These are phyloP conservation scores for Suillus cothurnatus DNA, from an alignment of 768 basidiomycete species.

Conservation along the genomic window DNA sequence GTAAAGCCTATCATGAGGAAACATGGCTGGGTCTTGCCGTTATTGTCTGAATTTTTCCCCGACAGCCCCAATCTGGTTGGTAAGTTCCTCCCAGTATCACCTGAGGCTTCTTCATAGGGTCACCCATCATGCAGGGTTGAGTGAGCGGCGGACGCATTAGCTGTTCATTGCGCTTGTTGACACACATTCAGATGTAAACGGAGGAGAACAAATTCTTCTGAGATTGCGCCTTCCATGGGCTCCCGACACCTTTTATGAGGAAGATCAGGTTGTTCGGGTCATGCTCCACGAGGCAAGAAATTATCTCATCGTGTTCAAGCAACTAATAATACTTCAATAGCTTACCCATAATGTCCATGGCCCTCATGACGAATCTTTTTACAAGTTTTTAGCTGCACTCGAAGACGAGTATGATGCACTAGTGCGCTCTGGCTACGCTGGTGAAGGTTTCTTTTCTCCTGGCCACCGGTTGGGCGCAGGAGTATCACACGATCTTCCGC, in stretches of 20 bases:
- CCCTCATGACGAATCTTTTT: slow-evolving; percentile 86
- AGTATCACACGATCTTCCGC: slow-evolving; percentile 68
- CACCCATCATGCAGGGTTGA: slow-evolving; percentile 33
- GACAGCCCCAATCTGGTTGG: slow-evolving; percentile 72
- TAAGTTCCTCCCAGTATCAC: slow-evolving; percentile 24
- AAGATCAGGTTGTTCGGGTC: slow-evolving; percentile 74
- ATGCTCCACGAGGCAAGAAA: slow-evolving; percentile 85
- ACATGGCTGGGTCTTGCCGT: slow-evolving; percentile 75
- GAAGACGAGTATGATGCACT: slow-evolving; percentile 87
- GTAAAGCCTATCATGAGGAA: slow-evolving; percentile 96
- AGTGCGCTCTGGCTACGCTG: slow-evolving; percentile 78
- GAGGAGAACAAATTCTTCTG: slow-evolving; percentile 80
- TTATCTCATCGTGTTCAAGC: background rate
- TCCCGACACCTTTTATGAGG: slow-evolving; percentile 71
- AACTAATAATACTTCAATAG: slow-evolving; percentile 38
- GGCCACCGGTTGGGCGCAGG: slow-evolving; percentile 71
- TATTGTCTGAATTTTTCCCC: slow-evolving; percentile 89
- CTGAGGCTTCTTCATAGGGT: slow-evolving; percentile 8
- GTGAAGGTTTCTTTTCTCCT: slow-evolving; percentile 87
- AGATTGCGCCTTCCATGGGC: slow-evolving; percentile 74
- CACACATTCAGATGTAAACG: slow-evolving; percentile 61
- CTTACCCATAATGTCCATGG: slow-evolving; percentile 89
- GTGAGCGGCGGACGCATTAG: slow-evolving; percentile 29
- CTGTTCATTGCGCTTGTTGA: slow-evolving; percentile 13
- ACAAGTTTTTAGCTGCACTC: slow-evolving; percentile 68